A percentile compares a stretch with the other conserved stretches of the same genome.
Evolutionary conservation across 2,329 filamentous ascomycete genomes (phyloP).

Genomic region (Aphanocladium album): DNA sequence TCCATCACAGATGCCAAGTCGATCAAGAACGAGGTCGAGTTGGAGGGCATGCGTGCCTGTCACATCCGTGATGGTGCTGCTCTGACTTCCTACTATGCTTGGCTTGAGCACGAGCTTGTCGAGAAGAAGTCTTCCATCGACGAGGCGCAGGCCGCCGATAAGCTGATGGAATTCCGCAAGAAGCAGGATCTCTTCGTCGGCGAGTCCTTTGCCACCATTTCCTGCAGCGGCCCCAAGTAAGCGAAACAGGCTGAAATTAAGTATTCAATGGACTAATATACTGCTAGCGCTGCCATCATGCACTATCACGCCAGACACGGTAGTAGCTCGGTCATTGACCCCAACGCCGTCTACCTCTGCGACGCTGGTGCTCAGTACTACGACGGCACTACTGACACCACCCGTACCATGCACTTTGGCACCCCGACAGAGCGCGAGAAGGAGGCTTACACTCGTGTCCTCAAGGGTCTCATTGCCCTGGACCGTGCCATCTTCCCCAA

Average conservation of each 20-base stretch:
- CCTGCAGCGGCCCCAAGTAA: conserved; percentile 76
- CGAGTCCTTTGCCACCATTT: conserved; percentile 92
- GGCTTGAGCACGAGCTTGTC: conserved; percentile 85
- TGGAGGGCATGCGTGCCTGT: conserved; percentile 89
- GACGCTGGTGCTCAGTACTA: conserved; percentile 96
- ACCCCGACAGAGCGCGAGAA: conserved; percentile 76
- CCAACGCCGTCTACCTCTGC: conserved; percentile 82
- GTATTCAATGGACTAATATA: conserved; percentile 11
- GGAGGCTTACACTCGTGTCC: conserved; percentile 85
- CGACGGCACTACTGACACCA: conserved; percentile 95
- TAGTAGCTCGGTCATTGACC: conserved; percentile 77
- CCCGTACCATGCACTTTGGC: conserved; percentile 87
- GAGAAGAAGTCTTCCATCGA: conserved; percentile 70
- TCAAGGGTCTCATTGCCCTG: conserved; percentile 89
- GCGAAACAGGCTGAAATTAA: conserved; percentile 20
- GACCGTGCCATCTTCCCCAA: conserved; percentile 88
- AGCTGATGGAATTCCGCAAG: conserved; percentile 71
- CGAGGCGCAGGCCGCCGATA: conserved; percentile 87
- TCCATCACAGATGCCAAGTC: conserved; percentile 89
- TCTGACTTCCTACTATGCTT: conserved; percentile 88
- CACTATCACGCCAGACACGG: conserved; percentile 89
- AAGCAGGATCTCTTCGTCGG: conserved; percentile 74
- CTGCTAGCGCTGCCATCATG: conserved; percentile 78
- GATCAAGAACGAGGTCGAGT: conserved; percentile 84
- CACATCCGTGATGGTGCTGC: conserved; percentile 92